Evolutionary conservation across 108 stramenopile genomes (phyloP), one percentile per base, ranked within the genome.

Genomic region (Seminavis robusta): DNA sequence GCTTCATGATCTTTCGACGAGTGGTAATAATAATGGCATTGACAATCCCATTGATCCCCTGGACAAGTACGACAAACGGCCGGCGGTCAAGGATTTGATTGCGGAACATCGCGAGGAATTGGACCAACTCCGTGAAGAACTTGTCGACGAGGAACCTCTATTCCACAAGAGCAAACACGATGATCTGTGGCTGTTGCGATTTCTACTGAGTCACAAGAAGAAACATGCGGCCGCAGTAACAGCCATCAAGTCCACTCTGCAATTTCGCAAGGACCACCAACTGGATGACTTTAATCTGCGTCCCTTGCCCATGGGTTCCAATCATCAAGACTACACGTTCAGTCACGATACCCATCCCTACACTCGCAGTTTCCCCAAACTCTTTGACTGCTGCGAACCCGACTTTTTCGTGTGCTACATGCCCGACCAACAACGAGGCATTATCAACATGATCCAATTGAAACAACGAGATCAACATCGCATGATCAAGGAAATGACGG

Each of bases 131-230:
- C 7, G 31, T 6, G 27, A 10, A 32, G 27, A 32, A 26, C n/a
- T n/a, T n/a, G 16, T 51, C 28, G 9, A 10, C 8, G 11, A 31
- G 8, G 49, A 58, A 11, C 45, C 56, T 5, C 56, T 46, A 8
- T 58, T 50, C 26, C 26, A 58, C 29, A 21, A 20, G 6, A 29
- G 8, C 9, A 58, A 58, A 24, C 56, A 58, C 27, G 56, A 58
- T 46, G 47, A 49, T 46, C 25, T 58, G 27, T 58, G 56, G 56
- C 48, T 58, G 8, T 13, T 58, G 7, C 56, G 56, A n/a, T 58
- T 26, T 24, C 10, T 44, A 5, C 17, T 58, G 16, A 21, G 19
- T 21, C 56, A 58, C 25, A 49, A 58, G 25, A 11, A 39, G 19
- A 39, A 38, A 5, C 25, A 17, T 21, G 6, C 26, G 37, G 16